Base-by-base conservation (phyloP, 805 yeast species). In the Tetrapisispora taiwanensis region DNA sequence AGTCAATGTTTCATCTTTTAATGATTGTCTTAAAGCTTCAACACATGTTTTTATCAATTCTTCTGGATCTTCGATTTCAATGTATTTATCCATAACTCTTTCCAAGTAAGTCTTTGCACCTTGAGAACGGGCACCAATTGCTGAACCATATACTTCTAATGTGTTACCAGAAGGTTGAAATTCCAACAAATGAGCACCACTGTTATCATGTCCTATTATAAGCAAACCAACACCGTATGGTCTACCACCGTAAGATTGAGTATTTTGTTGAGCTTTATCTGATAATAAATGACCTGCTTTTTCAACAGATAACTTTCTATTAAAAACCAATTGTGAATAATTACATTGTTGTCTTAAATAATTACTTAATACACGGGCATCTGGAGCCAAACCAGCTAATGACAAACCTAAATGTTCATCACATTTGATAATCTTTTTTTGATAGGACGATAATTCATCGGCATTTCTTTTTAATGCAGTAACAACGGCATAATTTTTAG, bases 71-170 rank as follows among this genome's bases (percentile, higher is more conserved):
- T 75, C 69, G 7, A 79, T 69, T 44, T 74, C 73, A 17, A 78
- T 68, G 53, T 86, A 84, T 27, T 71, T 70, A 31, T 84, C 87
- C 59, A 81, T 73, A 53, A 82, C 81, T 60, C 95, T 80, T 67
- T 92, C 99, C 60, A 92, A 70, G 55, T 87, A 92, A 2, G 99
- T 92, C 69, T 95, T 79, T 14, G 96, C 97, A 41, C 97, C 97
- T 68, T 92, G 99, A 2, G 97, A 90, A 61, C 99, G 78, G 9
- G 99, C 97, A 39, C 99, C 99, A 58, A 92, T 87, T 31, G 98
- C 95, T 12, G 96, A 81, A 30, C 95, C 97, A 54, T 75, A 78
- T 61, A 89, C 84, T 65, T 92, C 97, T 56, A 88, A 71, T 19
- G 84, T 92, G 22, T 90, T 81, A 2, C 99, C 99, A 8, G 95